Evolutionary conservation across 2,329 filamentous ascomycete genomes (phyloP), one percentile per base, ranked within the genome.

Genomic region (Lachnellula arida): DNA sequence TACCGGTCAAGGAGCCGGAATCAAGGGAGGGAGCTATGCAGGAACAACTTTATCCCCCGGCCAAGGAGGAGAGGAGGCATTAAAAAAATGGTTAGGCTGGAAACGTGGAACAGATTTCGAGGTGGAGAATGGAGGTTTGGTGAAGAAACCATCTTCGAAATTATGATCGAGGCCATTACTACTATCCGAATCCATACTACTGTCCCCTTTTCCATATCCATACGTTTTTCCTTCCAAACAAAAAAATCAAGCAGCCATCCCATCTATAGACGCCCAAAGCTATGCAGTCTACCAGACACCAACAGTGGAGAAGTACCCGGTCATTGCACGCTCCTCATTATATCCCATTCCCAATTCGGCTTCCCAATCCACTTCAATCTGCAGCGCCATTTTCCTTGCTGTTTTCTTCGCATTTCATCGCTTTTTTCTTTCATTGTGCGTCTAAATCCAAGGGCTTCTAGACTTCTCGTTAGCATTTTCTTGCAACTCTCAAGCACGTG

Each of bases 71-170:
- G 86, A 91, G 69, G 81, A 84, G 51, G 79, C 81, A 4, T 69
- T 97, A 59, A 74, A 73, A 50, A 70, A 78, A 49, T 97, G 93
- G 93, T 76, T 87, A 63, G 89, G 90, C 0, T 95, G 91, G 90
- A 78, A 75, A 57, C 81, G 76, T 64, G 91, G 88, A 0, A 77
- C 73, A 57, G 82, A 96, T 34, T 96, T 86, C 69, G 79, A 82
- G n/a, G 75, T 89, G 2, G 72, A 78, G 28, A 74, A 81, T 28
- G 88, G 87, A 0, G 85, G 81, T 0, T 70, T 91, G 59, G 78
- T 86, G 19, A 71, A 76, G 59, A 79, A 73, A 59, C 34, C 52
- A 28, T 71, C 67, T 61, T 68, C 76, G 12, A 79, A 75, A 63
- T 66, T 80, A 61, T 79, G 66, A 74, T 61, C 56, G 44, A 23